Evolutionary conservation across 2,329 filamentous ascomycete species (phyloP).

Genomic region (Berkeleyomyces rouxiae): DNA sequence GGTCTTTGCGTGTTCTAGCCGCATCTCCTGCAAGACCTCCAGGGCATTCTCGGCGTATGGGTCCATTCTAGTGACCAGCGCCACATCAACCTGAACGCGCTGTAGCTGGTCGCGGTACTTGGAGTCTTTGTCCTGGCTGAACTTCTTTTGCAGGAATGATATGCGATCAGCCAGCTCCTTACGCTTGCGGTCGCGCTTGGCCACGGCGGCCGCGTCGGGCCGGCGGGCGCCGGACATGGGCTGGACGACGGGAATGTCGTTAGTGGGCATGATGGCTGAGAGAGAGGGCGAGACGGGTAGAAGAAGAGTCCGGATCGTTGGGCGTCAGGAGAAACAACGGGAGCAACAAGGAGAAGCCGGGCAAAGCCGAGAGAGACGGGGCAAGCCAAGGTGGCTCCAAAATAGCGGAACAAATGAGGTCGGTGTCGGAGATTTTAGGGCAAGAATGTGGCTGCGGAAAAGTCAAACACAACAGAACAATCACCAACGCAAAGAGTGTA

Average conservation of each 20-base stretch:
- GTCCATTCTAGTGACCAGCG: conserved; percentile 68
- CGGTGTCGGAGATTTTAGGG: no score
- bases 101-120: conserved; percentile 82
- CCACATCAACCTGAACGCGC: conserved; percentile 82
- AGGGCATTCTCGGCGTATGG: conserved; percentile 59
- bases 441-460: no score
- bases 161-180: conserved; percentile 69
- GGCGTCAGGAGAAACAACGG: neutral
- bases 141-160: conserved; percentile 56
- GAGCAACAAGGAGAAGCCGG: neutral
- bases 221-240: conserved; percentile 20
- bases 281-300: neutral
- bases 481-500: no score
- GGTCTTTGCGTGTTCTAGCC: conserved; percentile 36
- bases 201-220: conserved; percentile 31
- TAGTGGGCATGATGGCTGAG: conserved; percentile 23
- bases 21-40: conserved; percentile 50
- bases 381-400: neutral
- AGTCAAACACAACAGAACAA: no score
- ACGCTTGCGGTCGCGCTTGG: conserved; percentile 82
- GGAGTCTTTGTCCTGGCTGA: conserved; percentile 63
- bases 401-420: no score
- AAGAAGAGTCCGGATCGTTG: neutral
- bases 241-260: conserved; percentile 18
- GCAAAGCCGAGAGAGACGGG: neutral